Percentiles rank a stretch among this genome's conserved stretches.
These are phyloP conservation scores for sunflower (Helianthus annuus) DNA, from an alignment of 129 eudicot genomes.

Conservation along the genomic window HanXRQr2.0-SUNRISE NC_035442.2:15932405-15932904, in stretches of 20 bases:
- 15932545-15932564: neutral
- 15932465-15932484: neutral
- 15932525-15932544: neutral
- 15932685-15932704: neutral
- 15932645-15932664: neutral
- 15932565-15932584: neutral
- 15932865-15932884: too few relatives aligned
- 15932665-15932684: slow-evolving; percentile 20
- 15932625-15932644: neutral
- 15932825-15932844: neutral
- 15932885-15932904: too few relatives aligned
- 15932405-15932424: slow-evolving; percentile 4
- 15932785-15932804: too few relatives aligned
- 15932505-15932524: slow-evolving; percentile 10
- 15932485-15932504: slow-evolving; percentile 12
- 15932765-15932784: slow-evolving; percentile 1
- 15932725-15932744: neutral
- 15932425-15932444: neutral
- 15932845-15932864: too few relatives aligned
- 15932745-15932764: neutral
- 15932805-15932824: slow-evolving; percentile 1
- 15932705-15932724: neutral
- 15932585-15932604: neutral
- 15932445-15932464: too few relatives aligned
- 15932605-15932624: slow-evolving; percentile 4